Conservation (phyloP, 495 filamentous ascomycete species). For the Penicillium bialowiezense region DNA sequence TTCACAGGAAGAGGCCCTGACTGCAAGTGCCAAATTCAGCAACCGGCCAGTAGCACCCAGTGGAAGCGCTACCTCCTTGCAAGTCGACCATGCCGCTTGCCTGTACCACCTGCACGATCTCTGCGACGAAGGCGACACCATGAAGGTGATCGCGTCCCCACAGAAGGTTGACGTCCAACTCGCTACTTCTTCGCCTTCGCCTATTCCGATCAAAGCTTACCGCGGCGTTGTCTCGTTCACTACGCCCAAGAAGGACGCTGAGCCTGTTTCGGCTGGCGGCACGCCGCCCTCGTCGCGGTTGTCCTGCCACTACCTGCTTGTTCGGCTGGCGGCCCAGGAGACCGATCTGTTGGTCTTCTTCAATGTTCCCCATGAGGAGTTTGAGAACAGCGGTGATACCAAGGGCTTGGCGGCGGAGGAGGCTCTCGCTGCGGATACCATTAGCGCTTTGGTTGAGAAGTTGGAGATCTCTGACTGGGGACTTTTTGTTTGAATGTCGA, state of each 20-base stretch:
- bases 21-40: slow-evolving; percentile 22
- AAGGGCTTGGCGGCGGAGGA: slow-evolving; percentile 50
- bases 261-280: neutral
- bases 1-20: slow-evolving; percentile 31
- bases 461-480: slow-evolving; percentile 82
- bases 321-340: slow-evolving; percentile 68
- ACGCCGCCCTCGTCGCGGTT: slow-evolving; percentile 12
- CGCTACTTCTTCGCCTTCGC: slow-evolving; percentile 8
- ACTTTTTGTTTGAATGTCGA: slow-evolving; percentile 57
- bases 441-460: slow-evolving; percentile 60
- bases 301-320: slow-evolving; percentile 47
- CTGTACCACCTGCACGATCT: slow-evolving; percentile 77
- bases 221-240: slow-evolving; percentile 31
- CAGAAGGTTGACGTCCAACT: slow-evolving; percentile 32
- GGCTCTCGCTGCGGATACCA: slow-evolving; percentile 60
- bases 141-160: slow-evolving; percentile 52
- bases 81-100: slow-evolving; percentile 62
- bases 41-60: slow-evolving; percentile 19
- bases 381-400: slow-evolving; percentile 43
- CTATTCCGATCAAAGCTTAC: slow-evolving; percentile 22
- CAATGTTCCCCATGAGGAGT: slow-evolving; percentile 82
- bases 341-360: slow-evolving; percentile 88
- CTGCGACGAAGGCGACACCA: slow-evolving; percentile 54
- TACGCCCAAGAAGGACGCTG: slow-evolving; percentile 18
- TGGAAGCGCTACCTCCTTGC: slow-evolving; percentile 21